Conservation (phyloP, 768 basidiomycete genomes). For the Pholiota molesta region DNA sequence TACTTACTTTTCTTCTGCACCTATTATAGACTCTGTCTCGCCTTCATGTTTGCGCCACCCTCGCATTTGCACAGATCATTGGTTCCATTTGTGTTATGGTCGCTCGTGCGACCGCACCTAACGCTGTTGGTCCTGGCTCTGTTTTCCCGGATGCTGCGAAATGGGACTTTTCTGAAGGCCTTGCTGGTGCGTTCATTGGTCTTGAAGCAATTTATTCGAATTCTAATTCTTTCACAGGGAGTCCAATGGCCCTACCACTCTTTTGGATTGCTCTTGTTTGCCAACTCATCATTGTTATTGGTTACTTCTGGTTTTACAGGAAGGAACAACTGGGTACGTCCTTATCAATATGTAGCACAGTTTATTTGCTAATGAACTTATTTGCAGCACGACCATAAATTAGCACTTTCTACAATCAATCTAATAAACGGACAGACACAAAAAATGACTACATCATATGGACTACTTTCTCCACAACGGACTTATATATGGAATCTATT, state of each 20-base stretch:
- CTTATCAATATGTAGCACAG: not conserved
- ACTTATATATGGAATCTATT: slow-evolving; percentile 33
- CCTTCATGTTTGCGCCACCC: slow-evolving; percentile 91
- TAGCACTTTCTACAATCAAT: slow-evolving; percentile 19
- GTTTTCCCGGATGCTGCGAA: slow-evolving; percentile 93
- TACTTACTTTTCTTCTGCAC: slow-evolving; percentile 25
- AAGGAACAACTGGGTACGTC: slow-evolving; percentile 86
- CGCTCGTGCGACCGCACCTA: slow-evolving; percentile 88
- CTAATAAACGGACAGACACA: slow-evolving; percentile 20
- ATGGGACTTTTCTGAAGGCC: slow-evolving; percentile 83
- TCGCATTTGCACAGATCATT: slow-evolving; percentile 89
- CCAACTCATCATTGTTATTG: slow-evolving; percentile 83
- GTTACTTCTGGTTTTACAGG: slow-evolving; percentile 97
- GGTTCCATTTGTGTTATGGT: slow-evolving; percentile 92
- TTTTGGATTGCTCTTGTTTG: slow-evolving; percentile 88
- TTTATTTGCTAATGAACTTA: slow-evolving; percentile 3
- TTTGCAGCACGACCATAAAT: slow-evolving; percentile 6
- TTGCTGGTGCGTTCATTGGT: slow-evolving; percentile 44
- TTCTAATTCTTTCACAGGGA: slow-evolving; percentile 41
- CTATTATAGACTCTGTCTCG: slow-evolving; percentile 74
- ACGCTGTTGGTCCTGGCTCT: slow-evolving; percentile 83
- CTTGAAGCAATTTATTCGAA: not conserved
- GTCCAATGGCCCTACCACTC: slow-evolving; percentile 80
- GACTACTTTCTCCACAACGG: slow-evolving; percentile 24
- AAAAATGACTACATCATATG: slow-evolving; percentile 15